Percentiles rank a stretch among this genome's conserved stretches.
Evolutionary conservation across 129 eudicot genomes (phyloP).

Genomic region (Calendula officinalis): DNA sequence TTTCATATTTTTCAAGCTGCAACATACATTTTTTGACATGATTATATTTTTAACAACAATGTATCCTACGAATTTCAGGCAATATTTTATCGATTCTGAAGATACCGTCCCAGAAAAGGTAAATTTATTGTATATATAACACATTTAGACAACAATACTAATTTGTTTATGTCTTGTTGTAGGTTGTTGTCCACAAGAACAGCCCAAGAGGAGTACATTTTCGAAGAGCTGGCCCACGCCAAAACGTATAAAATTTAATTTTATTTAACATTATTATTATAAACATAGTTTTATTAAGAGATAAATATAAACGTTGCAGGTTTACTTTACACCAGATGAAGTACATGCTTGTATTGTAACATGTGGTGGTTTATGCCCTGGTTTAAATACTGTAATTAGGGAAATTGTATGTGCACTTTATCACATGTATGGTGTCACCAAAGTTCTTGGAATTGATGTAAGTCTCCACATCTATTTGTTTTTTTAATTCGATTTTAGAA

Average conservation of each 20-base stretch:
- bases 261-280: not conserved
- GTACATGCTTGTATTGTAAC: constrained; percentile 69
- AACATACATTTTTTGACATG: not conserved
- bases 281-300: constrained; percentile 23
- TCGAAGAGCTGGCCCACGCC: constrained; percentile 95
- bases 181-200: constrained; percentile 75
- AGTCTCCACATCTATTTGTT: constrained; percentile 18
- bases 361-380: constrained; percentile 82
- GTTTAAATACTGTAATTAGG: constrained; percentile 74
- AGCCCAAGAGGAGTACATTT: constrained; percentile 82
- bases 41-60: constrained; percentile 7
- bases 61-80: constrained; percentile 58
- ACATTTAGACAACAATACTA: not conserved
- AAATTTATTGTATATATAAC: constrained; percentile 7
- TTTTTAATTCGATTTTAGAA: not conserved
- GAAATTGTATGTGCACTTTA: constrained; percentile 51
- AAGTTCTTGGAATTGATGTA: constrained; percentile 51
- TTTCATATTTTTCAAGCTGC: constrained; percentile 10
- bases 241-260: constrained; percentile 41
- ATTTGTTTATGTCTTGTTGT: constrained; percentile 19
- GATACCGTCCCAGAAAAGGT: constrained; percentile 89
- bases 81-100: constrained; percentile 72
- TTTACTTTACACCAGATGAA: constrained; percentile 59
- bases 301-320: constrained; percentile 40
- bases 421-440: constrained; percentile 34